Evolutionary conservation across 192 early-diverging fungal genomes (phyloP), one percentile per base, ranked within the genome.

Genomic region (Phlyctochytrium arcticum): DNA sequence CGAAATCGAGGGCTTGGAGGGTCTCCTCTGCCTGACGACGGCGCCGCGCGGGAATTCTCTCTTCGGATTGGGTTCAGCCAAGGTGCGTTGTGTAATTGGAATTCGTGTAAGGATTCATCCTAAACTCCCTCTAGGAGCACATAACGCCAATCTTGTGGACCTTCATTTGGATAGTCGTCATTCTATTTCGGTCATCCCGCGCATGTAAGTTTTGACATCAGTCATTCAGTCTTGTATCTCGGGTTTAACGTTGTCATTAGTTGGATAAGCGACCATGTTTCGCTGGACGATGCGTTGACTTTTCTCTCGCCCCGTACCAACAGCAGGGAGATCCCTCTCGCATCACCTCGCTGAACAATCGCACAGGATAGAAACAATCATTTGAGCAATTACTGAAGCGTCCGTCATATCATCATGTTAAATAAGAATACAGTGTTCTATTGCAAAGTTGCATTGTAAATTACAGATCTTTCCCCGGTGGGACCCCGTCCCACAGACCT

Each of bases 81-180:
- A 47, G 64, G 62, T 64, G 35, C 15, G n/a, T n/a, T n/a, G n/a
- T n/a, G 19, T 19, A 30, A 6, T 30, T 8, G 50, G 23, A 15
- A 53, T 27, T 30, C 15, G 19, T 9, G 15, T 53, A 3, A 17
- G 17, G 29, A 4, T 30, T 53, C 24, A 30, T 30, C 4, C 30
- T 4, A 21, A 53, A 44, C 42, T 12, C 21, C 23, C 36, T 21
- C 10, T 92, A 5, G 95, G 96, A 3, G 92, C 96, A 32, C 88
- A 92, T 59, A 89, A 91, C 70, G 81, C 90, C 54, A 92, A 96
- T 58, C 82, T 98, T 23, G 78, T 96, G 31, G 96, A 96, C 62
- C 78, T 92, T 19, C 87, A 88, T 47, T 79, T 96, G 64, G 93
- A 96, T 60, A 82, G 84, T 0, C 82, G 87, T 60, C 94, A 96